Base-by-base conservation (phyloP, 2,329 filamentous ascomycete genomes). In the Fusarium camptoceras region DNA sequence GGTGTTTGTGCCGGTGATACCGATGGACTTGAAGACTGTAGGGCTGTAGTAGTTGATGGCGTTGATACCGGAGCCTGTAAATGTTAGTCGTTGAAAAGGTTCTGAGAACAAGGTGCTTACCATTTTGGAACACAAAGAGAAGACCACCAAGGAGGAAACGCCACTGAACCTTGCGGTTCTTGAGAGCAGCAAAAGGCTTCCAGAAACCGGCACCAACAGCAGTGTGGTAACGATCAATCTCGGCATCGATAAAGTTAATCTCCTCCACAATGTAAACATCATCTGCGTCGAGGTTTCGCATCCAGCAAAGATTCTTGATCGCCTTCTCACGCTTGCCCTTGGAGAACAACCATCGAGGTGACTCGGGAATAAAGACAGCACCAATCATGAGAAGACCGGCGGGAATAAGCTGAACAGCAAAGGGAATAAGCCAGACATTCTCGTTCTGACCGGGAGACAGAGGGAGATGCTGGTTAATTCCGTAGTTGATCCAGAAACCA, bases 111-210 rank as follows among this genome's bases (percentile, higher is more conserved):
- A 30, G 8, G 9, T 41, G 43, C 77, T 71, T 74, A 51, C 90
- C 90, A 73, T 95, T 95, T 79, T 95, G 92, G 85, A 89, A 94
- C 55, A 94, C 82, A 83, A 94, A 94, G 22, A 95, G 84, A 74
- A 92, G 87, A 58, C 87, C 87, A 48, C 92, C 92, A 14, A 94
- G 84, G 77, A 93, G 87, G 80, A 95, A 89, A 43, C 92, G 88
- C 83, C 89, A 93, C 70, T 88, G 88, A 27, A 92, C 86, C 75
- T 86, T 86, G 61, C 81, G 83, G 70, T 87, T 81, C 71, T 83
- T 84, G 60, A 85, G 83, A 24, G 87, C 83, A 10, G 83, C 82
- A 81, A 93, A 92, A 0, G 91, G 91, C 79, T 90, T 89, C 89
- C 89, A 93, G 84, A 94, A 94, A 5, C 92, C 92, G 18, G 87